Percentiles rank a stretch among this genome's conserved stretches.
These are phyloP conservation scores for Aspergillus floridensis DNA, from an alignment of 2,329 filamentous ascomycete genomes.

Conservation along the genomic window DNA sequence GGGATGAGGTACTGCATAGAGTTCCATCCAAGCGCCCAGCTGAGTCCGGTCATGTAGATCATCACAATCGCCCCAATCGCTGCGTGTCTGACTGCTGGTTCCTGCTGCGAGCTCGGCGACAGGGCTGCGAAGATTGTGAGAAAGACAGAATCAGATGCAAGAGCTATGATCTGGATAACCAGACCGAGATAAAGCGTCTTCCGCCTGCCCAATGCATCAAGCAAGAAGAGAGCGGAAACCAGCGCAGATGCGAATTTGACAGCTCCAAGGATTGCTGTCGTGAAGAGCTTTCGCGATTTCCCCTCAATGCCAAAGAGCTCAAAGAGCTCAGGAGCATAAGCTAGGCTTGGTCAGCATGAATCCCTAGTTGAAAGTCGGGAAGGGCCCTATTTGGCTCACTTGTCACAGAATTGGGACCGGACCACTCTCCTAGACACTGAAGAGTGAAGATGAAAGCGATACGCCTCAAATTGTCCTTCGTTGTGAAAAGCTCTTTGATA, in stretches of 20 bases:
- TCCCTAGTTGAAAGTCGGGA: background rate
- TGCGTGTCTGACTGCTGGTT: constrained; percentile 21
- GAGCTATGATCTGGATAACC: constrained; percentile 40
- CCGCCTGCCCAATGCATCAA: constrained; percentile 44
- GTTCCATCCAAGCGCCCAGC: constrained; percentile 7
- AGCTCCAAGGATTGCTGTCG: constrained; percentile 44
- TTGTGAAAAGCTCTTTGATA: background rate
- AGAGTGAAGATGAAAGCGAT: constrained; percentile 42
- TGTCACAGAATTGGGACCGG: constrained; percentile 68
- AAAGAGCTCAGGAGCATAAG: constrained; percentile 70
- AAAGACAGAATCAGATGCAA: constrained; percentile 34
- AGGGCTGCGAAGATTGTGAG: constrained; percentile 7
- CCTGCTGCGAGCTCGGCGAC: constrained; percentile 1
- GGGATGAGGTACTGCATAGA: constrained; percentile 8
- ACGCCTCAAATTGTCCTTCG: background rate
- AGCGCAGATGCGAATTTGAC: constrained; percentile 44
- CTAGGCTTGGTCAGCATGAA: constrained; percentile 1
- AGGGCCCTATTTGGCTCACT: constrained; percentile 36
- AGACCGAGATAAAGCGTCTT: constrained; percentile 38
- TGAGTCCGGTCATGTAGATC: constrained; percentile 3
- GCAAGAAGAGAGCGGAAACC: constrained; percentile 45
- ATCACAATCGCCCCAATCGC: constrained; percentile 30
- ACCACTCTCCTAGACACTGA: constrained; percentile 71
- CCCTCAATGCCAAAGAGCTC: constrained; percentile 60
- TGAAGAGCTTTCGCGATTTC: constrained; percentile 29